Conservation (phyloP, 1,284 basidiomycete species). For the Apiotrichum brassicae region DNA sequence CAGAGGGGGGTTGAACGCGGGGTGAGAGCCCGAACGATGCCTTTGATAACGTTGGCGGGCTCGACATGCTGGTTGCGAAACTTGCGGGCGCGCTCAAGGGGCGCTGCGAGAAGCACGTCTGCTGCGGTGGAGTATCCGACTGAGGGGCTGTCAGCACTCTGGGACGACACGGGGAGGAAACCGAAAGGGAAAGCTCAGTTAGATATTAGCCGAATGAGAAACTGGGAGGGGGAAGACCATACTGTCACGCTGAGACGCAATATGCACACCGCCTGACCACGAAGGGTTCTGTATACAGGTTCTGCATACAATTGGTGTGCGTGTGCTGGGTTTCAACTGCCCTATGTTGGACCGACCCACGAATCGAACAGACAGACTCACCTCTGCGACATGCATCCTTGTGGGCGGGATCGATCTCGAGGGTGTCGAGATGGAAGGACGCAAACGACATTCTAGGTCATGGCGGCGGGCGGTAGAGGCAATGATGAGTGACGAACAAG, state of each 20-base stretch:
- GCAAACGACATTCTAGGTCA: constrained; percentile 29
- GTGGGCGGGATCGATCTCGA: constrained; percentile 25
- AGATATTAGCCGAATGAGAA: too few relatives aligned
- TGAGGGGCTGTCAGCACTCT: constrained; percentile 15
- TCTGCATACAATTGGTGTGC: too few relatives aligned
- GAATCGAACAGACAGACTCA: constrained; percentile 12
- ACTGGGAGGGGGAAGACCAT: too few relatives aligned
- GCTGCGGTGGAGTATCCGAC: constrained; percentile 30
- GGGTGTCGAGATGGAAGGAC: constrained; percentile 29
- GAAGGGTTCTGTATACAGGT: too few relatives aligned
- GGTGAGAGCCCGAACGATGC: constrained; percentile 23
- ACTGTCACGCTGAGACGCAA: too few relatives aligned
- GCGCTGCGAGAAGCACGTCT: constrained; percentile 40
- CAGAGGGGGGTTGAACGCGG: constrained; percentile 8
- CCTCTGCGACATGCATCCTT: constrained; percentile 27
- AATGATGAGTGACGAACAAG: too few relatives aligned
- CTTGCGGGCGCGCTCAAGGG: constrained; percentile 32
- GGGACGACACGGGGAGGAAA: too few relatives aligned
- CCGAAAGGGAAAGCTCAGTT: too few relatives aligned
- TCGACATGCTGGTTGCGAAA: constrained; percentile 16
- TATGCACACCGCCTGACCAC: too few relatives aligned
- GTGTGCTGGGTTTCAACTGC: too few relatives aligned
- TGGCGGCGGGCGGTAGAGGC: too few relatives aligned
- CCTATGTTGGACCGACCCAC: too few relatives aligned
- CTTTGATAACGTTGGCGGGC: constrained; percentile 21